A percentile compares a stretch with the other conserved stretches of the same genome.
Conservation (phyloP, 1,284 basidiomycete species). For the Neolentinus lepideus region DNA sequence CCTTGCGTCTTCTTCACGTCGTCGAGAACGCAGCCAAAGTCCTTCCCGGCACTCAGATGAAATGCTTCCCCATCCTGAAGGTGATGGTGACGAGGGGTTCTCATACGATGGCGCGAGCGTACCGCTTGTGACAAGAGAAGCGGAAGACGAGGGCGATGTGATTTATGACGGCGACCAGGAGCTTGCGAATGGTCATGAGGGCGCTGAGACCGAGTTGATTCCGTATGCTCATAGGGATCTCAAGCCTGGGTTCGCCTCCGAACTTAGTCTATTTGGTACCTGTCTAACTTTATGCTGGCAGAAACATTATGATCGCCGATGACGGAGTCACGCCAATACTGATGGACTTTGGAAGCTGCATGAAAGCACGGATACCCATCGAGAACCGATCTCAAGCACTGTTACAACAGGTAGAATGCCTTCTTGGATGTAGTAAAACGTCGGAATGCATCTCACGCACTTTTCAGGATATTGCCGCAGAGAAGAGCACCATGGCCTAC, state of each 20-base stretch:
- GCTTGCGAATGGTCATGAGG: constrained; percentile 26
- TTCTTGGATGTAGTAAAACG: background rate
- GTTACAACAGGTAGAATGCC: constrained; percentile 59
- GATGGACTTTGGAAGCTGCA: constrained; percentile 96
- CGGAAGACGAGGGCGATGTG: constrained; percentile 46
- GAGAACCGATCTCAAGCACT: constrained; percentile 82
- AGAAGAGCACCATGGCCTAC: constrained; percentile 96
- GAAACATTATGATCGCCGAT: constrained; percentile 95
- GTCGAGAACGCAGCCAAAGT: constrained; percentile 16
- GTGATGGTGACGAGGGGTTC: constrained; percentile 63
- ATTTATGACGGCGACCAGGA: constrained; percentile 80
- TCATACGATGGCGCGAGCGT: constrained; percentile 51
- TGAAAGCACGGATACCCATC: constrained; percentile 74
- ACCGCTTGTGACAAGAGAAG: constrained; percentile 45
- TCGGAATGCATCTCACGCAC: constrained; percentile 3
- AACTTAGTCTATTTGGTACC: background rate
- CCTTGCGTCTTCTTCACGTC: constrained; percentile 15
- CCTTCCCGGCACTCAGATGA: constrained; percentile 31
- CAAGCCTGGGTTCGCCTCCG: constrained; percentile 78
- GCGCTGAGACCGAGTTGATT: constrained; percentile 48
- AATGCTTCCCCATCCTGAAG: constrained; percentile 64
- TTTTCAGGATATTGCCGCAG: constrained; percentile 83
- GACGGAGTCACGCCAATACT: constrained; percentile 83
- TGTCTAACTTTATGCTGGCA: constrained; percentile 21
- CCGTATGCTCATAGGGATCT: constrained; percentile 97